Evolutionary conservation across 2,329 filamentous ascomycete genomes (phyloP).

Genomic region (Arthrobotrys pseudoclavata): DNA sequence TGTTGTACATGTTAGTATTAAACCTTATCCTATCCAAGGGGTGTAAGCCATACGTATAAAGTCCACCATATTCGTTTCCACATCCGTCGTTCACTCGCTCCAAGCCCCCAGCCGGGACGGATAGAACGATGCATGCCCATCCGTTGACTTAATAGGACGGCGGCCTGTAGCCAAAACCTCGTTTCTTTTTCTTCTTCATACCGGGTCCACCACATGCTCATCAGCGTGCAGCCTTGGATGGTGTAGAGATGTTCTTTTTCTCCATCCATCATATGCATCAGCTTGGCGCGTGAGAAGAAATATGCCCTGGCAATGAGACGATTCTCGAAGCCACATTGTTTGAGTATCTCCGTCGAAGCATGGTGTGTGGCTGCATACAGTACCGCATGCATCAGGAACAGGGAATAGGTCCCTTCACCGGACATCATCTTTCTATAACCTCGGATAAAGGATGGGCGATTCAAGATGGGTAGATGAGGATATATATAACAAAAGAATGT

Average conservation of each 20-base stretch:
- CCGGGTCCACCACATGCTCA: constrained; percentile 59
- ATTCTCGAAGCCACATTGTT: constrained; percentile 57
- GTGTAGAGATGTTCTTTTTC: constrained; percentile 58
- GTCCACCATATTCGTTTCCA: constrained; percentile 60
- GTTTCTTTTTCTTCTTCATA: constrained; percentile 59
- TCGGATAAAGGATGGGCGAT: constrained; percentile 53
- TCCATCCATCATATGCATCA: constrained; percentile 58
- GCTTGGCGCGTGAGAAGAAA: constrained; percentile 56
- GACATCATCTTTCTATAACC: constrained; percentile 56
- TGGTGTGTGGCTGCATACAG: constrained; percentile 50
- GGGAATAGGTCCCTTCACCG: constrained; percentile 48
- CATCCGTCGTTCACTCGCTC: constrained; percentile 55
- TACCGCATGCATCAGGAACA: constrained; percentile 51
- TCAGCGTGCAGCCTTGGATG: constrained; percentile 53
- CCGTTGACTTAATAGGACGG: constrained; percentile 50
- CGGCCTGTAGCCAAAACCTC: constrained; percentile 55
- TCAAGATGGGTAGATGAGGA: constrained; percentile 50
- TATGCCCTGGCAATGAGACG: constrained; percentile 54
- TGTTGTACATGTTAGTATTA: constrained; percentile 17
- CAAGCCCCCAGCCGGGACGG: constrained; percentile 49
- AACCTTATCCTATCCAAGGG: background rate
- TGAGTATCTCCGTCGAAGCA: constrained; percentile 37
- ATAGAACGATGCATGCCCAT: constrained; percentile 59
- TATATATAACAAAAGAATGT: constrained; percentile 58
- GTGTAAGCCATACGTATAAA: constrained; percentile 47